Evolutionary conservation across 768 basidiomycete species (phyloP).

Genomic region (Russula sp.): DNA sequence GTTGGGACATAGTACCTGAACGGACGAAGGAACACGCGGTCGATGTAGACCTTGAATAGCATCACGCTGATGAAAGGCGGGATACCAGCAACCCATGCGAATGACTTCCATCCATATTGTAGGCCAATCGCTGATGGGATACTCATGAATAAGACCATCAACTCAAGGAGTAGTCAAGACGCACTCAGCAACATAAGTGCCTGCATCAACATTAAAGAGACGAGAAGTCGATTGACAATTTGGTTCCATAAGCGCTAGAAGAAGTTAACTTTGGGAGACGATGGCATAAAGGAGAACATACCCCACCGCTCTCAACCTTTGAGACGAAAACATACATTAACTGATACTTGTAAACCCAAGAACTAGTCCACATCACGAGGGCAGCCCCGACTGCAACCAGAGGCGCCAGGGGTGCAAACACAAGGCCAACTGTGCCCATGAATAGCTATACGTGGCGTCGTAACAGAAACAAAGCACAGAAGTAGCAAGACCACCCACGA

Average conservation of each 20-base stretch:
- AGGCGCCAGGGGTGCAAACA: conserved; percentile 93
- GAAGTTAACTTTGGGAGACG: conserved; percentile 3
- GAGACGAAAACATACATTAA: conserved; percentile 91
- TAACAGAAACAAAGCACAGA: conserved; percentile 12
- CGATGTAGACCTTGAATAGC: conserved; percentile 80
- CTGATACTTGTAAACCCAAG: conserved; percentile 92
- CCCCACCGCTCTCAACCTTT: conserved; percentile 89
- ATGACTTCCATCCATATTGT: conserved; percentile 60
- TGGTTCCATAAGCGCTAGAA: conserved; percentile 86
- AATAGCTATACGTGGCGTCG: conserved; percentile 46
- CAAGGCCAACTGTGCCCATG: conserved; percentile 87
- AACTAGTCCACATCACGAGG: conserved; percentile 80
- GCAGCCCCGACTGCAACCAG: conserved; percentile 78
- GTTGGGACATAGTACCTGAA: conserved; percentile 86
- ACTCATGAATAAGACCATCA: conserved; percentile 19
- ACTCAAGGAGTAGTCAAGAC: conserved; percentile 26
- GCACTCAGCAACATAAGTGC: conserved; percentile 76
- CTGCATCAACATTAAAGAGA: conserved; percentile 82
- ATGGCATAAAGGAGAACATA: conserved; percentile 34
- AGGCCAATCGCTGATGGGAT: conserved; percentile 67
- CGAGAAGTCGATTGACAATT: conserved; percentile 80
- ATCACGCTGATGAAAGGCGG: conserved; percentile 78
- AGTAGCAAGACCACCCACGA: conserved; percentile 34
- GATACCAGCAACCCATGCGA: conserved; percentile 74
- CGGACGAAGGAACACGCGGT: conserved; percentile 51